phyloP scores from a whole-genome alignment of 2,329 filamentous ascomycete genomes.

The Nannizzia gypsea region DNA sequence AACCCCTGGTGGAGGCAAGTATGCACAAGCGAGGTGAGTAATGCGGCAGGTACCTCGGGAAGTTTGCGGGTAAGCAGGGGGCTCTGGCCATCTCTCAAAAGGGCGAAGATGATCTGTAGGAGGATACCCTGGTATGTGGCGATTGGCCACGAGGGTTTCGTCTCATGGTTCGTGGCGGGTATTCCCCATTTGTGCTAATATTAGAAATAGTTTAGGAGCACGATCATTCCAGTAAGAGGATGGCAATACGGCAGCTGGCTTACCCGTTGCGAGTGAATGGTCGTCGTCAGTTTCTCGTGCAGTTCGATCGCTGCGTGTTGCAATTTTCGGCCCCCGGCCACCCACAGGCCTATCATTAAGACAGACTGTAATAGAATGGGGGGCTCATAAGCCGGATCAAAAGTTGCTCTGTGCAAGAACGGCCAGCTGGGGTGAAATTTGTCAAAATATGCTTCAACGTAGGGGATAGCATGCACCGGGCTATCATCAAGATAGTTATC shows the following conservation, averaged over 20 bases:
- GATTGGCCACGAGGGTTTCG: conserved; percentile 20
- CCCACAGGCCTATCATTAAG: conserved; percentile 21
- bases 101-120: conserved; percentile 22
- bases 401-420: conserved; percentile 20
- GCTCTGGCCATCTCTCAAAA: conserved; percentile 5
- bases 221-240: not conserved
- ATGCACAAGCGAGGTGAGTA: conserved; percentile 18
- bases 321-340: conserved; percentile 12
- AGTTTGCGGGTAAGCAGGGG: not conserved
- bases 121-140: conserved; percentile 25
- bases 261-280: conserved; percentile 21
- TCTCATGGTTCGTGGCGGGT: conserved; percentile 3
- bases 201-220: not conserved
- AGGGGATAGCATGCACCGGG: conserved; percentile 10
- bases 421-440: conserved; percentile 22
- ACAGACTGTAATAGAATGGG: conserved; percentile 23
- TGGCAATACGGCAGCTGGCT: not conserved
- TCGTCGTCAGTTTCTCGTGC: conserved; percentile 16
- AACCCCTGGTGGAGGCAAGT: conserved; percentile 21
- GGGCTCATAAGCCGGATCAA: conserved; percentile 15
- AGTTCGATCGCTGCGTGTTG: conserved; percentile 19
- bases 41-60: conserved; percentile 4
- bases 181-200: not conserved
- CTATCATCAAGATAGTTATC: not conserved
- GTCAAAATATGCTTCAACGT: conserved; percentile 19